Conservation (phyloP, 441 rosid genomes). For the Rhodomyrtus psidioides region DNA sequence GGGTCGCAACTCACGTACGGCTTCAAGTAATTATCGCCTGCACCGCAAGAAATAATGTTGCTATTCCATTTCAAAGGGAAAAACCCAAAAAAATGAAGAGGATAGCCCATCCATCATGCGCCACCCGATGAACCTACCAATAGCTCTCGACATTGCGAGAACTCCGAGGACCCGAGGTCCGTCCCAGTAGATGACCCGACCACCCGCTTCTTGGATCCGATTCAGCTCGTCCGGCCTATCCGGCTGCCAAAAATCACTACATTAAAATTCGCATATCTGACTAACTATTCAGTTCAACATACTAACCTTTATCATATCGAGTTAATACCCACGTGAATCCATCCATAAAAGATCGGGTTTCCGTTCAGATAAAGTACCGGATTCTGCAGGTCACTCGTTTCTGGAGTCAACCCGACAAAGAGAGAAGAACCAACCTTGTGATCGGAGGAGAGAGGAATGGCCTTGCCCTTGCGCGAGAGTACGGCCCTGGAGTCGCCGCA, state of each 20-base stretch:
- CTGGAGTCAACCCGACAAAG: no score
- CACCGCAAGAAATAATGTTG: not conserved
- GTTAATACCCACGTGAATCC: not conserved
- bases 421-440: slow-evolving; percentile 29
- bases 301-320: not conserved
- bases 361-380: not conserved
- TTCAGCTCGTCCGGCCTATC: slow-evolving; percentile 62
- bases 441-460: slow-evolving; percentile 44
- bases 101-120: not conserved
- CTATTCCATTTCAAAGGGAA: not conserved
- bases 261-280: not conserved
- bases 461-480: slow-evolving; percentile 42
- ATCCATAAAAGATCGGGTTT: not conserved
- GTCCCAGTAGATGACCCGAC: slow-evolving; percentile 60
- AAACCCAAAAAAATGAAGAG: not conserved
- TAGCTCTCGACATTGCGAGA: slow-evolving; percentile 63
- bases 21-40: slow-evolving; percentile 58
- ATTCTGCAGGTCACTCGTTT: not conserved
- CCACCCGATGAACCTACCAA: slow-evolving; percentile 20
- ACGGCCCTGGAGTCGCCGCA: slow-evolving; percentile 68
- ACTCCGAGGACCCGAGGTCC: slow-evolving; percentile 66
- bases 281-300: no score
- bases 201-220: slow-evolving; percentile 58
- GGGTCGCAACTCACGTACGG: slow-evolving; percentile 57
- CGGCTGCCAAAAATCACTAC: slow-evolving; percentile 26